A percentile compares a stretch with the other conserved stretches of the same genome.
phyloP scores from a whole-genome alignment of 805 yeast genomes.

The Candida mattraensis region DNA sequence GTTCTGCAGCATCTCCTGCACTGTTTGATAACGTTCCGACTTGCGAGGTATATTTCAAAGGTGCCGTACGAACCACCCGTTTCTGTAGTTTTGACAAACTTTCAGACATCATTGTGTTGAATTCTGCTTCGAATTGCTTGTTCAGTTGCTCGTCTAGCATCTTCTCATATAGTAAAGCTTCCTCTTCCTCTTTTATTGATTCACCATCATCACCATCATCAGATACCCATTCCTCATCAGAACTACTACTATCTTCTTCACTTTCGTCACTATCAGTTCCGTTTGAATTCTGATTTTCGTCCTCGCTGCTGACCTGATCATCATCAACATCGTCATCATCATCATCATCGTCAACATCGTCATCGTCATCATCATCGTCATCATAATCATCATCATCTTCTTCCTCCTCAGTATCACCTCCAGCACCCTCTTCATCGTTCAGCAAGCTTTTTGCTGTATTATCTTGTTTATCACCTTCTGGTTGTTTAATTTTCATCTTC shows the following conservation, averaged over 20 bases:
- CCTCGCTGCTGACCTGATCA: constrained; percentile 22
- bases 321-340: constrained; percentile 31
- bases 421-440: constrained; percentile 20
- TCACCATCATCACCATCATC: constrained; percentile 27
- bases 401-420: constrained; percentile 13
- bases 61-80: too few species aligned
- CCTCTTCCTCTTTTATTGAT: constrained; percentile 24
- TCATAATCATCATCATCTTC: constrained; percentile 20
- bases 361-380: constrained; percentile 27
- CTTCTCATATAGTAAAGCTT: constrained; percentile 25
- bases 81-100: constrained; percentile 34
- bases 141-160: constrained; percentile 30
- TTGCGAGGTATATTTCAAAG: too few species aligned
- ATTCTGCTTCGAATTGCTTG: constrained; percentile 51
- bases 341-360: constrained; percentile 34
- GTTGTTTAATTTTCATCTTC: too few species aligned
- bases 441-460: too few species aligned
- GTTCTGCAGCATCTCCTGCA: background rate
- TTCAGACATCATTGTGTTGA: constrained; percentile 51
- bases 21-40: constrained; percentile 1
- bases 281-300: constrained; percentile 34
- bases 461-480: too few species aligned
- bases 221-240: constrained; percentile 17
- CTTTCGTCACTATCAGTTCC: constrained; percentile 23
- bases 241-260: constrained; percentile 19